Percentiles rank a stretch among this genome's conserved stretches.
These are phyloP conservation scores for Microglena sp. DNA, from an alignment of 139 green algal genomes.

Conservation along the genomic window DNA sequence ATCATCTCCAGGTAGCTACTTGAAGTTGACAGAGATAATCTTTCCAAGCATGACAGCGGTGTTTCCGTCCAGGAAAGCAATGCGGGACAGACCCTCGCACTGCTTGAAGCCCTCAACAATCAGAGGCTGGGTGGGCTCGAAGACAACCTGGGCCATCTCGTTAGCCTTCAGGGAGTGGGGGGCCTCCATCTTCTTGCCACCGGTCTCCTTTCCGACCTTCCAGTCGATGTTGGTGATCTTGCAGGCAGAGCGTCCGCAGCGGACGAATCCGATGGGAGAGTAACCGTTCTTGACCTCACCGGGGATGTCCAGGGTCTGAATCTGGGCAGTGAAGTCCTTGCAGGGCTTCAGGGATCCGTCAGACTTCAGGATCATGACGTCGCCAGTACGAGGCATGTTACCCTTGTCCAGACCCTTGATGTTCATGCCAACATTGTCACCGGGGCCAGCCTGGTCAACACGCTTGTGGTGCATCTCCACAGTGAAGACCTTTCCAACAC, in stretches of 20 bases:
- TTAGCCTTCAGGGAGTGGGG: constrained; percentile 83
- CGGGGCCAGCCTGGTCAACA: constrained; percentile 79
- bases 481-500: constrained; percentile 93
- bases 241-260: constrained; percentile 80
- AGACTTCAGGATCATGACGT: constrained; percentile 89
- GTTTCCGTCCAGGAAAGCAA: constrained; percentile 91
- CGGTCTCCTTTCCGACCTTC: constrained; percentile 93
- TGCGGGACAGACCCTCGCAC: constrained; percentile 87
- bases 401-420: constrained; percentile 93
- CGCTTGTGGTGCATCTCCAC: constrained; percentile 99
- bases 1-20: too few species aligned
- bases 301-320: constrained; percentile 89
- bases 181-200: constrained; percentile 84
- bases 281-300: constrained; percentile 86
- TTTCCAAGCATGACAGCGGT: constrained; percentile 92
- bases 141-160: constrained; percentile 80
- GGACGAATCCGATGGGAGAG: constrained; percentile 86
- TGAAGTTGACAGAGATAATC: constrained; percentile 53
- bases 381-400: constrained; percentile 81
- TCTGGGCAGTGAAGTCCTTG: constrained; percentile 79
- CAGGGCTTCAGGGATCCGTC: constrained; percentile 70
- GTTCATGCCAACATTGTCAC: constrained; percentile 99
- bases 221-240: constrained; percentile 72
- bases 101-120: constrained; percentile 86
- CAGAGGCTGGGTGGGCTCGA: constrained; percentile 76